Conservation (phyloP, 352 stramenopile genomes). For the Paralagenidium karlingii region DNA sequence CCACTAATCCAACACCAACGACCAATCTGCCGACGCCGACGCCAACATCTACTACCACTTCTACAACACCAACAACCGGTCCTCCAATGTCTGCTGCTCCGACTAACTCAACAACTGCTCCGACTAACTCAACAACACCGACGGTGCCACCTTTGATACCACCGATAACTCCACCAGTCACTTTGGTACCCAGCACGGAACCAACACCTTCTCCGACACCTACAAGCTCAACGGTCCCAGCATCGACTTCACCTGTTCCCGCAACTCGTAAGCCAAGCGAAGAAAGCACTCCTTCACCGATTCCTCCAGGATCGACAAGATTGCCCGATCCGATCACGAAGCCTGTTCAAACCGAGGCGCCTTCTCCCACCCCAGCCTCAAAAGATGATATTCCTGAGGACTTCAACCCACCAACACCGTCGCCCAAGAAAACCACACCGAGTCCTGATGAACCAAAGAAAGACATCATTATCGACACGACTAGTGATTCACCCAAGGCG, state of each 20-base stretch:
- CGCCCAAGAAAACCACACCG: not conserved
- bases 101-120: not conserved
- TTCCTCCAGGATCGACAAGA: not conserved
- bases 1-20: not conserved
- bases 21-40: not conserved
- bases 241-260: not conserved
- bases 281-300: not conserved
- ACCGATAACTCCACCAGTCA: not conserved
- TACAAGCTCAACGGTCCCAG: constrained; percentile 1
- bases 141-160: not conserved
- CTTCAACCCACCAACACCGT: not conserved
- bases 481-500: not conserved
- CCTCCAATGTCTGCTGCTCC: too few species aligned
- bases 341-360: not conserved
- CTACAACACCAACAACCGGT: too few species aligned
- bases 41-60: too few species aligned
- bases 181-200: not conserved
- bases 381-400: not conserved
- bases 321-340: not conserved
- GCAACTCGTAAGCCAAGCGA: not conserved
- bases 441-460: not conserved
- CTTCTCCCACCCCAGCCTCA: not conserved
- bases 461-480: not conserved
- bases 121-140: not conserved
- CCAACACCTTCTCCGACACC: not conserved